These are phyloP conservation scores for Rhynchospora tenuis DNA, from an alignment of 176 grass and related monocot species.

Conservation along the genomic window DNA sequence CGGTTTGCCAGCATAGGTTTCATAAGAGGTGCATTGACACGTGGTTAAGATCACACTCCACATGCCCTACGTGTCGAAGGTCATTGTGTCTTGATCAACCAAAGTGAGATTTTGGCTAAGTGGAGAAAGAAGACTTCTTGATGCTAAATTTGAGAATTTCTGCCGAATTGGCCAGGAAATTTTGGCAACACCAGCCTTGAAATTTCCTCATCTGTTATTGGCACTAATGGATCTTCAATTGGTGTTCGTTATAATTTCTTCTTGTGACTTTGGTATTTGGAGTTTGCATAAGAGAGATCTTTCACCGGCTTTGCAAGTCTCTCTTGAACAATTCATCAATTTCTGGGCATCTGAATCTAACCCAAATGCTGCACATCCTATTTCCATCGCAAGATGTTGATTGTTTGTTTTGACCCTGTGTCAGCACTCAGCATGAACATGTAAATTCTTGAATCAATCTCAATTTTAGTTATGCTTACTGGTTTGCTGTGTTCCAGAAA, in stretches of 20 bases:
- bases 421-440: background rate
- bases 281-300: background rate
- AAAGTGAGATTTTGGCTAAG: background rate
- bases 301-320: background rate
- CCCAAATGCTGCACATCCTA: background rate
- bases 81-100: constrained; percentile 31
- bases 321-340: background rate
- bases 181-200: background rate
- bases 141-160: background rate
- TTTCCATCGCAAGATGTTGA: background rate
- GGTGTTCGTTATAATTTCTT: background rate
- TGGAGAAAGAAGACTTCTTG: background rate
- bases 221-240: background rate
- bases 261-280: background rate
- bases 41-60: constrained; percentile 66
- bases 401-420: background rate
- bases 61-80: constrained; percentile 77
- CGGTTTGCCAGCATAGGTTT: constrained; percentile 71
- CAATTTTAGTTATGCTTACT: background rate
- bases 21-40: constrained; percentile 84
- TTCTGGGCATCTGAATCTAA: background rate
- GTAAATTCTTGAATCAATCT: background rate
- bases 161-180: background rate
- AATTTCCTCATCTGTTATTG: background rate
- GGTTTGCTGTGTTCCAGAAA: background rate